Percentiles rank a stretch among this genome's conserved stretches.
phyloP scores from a whole-genome alignment of 148 eudicot genomes.

The Beta vulgaris region DNA sequence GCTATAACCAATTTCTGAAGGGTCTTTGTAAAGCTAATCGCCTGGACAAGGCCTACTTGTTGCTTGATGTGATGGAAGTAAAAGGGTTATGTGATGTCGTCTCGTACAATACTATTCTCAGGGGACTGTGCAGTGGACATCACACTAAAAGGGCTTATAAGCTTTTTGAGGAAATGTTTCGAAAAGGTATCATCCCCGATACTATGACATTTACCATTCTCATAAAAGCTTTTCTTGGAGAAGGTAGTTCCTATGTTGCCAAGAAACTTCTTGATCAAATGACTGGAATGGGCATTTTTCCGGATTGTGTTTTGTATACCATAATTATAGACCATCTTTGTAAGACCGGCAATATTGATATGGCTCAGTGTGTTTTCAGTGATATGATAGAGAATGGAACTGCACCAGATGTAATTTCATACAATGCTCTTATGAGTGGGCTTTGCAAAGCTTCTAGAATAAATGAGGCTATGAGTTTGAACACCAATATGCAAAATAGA shows the following conservation, averaged over 20 bases:
- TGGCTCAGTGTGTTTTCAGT: constrained; percentile 54
- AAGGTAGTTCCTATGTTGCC: constrained; percentile 52
- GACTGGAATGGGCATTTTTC: constrained; percentile 59
- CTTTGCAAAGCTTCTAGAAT: constrained; percentile 64
- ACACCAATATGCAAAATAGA: constrained; percentile 55
- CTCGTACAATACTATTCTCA: constrained; percentile 78
- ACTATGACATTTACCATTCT: constrained; percentile 83
- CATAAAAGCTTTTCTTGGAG: constrained; percentile 64
- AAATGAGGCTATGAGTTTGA: constrained; percentile 68
- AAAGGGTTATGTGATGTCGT: constrained; percentile 76
- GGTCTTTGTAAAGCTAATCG: constrained; percentile 89
- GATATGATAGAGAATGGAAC: constrained; percentile 70
- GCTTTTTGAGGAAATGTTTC: constrained; percentile 74
- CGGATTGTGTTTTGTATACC: constrained; percentile 67
- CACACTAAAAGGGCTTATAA: constrained; percentile 52
- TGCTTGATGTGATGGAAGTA: constrained; percentile 70
- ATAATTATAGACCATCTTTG: constrained; percentile 67
- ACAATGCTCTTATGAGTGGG: constrained; percentile 78
- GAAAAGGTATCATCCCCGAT: constrained; percentile 68
- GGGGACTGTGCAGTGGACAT: constrained; percentile 51
- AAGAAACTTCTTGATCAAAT: constrained; percentile 68
- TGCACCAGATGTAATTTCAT: constrained; percentile 68
- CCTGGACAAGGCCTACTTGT: constrained; percentile 68
- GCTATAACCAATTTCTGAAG: constrained; percentile 87
- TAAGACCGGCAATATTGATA: constrained; percentile 53